Percentiles rank a stretch among this genome's conserved stretches.
These are phyloP conservation scores for Skeletonema potamos DNA, from an alignment of 108 stramenopile genomes.

Conservation along the genomic window DNA sequence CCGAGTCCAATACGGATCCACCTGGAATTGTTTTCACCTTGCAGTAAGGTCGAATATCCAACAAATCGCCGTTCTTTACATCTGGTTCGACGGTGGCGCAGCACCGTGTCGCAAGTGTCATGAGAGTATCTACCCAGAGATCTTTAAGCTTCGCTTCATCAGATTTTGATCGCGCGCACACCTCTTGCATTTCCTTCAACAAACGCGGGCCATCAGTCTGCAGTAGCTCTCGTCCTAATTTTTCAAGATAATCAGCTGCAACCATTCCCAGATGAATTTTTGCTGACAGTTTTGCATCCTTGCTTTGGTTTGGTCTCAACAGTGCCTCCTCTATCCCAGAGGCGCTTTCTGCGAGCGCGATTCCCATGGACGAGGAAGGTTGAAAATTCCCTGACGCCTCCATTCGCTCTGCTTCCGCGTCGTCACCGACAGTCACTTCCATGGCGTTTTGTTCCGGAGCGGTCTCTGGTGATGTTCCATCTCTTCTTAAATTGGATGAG, in stretches of 20 bases:
- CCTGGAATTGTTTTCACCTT: conserved; percentile 88
- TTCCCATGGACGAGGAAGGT: not conserved
- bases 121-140: conserved; percentile 73
- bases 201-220: conserved; percentile 70
- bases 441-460: not conserved
- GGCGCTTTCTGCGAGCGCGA: conserved; percentile 12
- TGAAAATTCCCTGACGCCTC: not conserved
- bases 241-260: conserved; percentile 75
- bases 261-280: conserved; percentile 53
- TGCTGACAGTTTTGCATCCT: conserved; percentile 35
- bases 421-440: not conserved
- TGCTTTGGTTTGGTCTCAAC: conserved; percentile 17
- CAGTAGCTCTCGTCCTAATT: conserved; percentile 63
- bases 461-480: not conserved
- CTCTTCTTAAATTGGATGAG: not conserved
- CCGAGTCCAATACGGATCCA: conserved; percentile 73
- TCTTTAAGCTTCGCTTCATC: conserved; percentile 31
- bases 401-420: not conserved
- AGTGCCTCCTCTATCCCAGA: conserved; percentile 31
- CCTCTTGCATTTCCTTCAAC: conserved; percentile 50
- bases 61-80: conserved; percentile 83
- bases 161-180: conserved; percentile 11
- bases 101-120: conserved; percentile 78
- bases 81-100: conserved; percentile 88
- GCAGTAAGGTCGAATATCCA: conserved; percentile 64